A percentile compares a stretch with the other conserved stretches of the same genome.
Evolutionary conservation across 331 rosid species (phyloP).

Genomic region (Stylosanthes scabra): DNA sequence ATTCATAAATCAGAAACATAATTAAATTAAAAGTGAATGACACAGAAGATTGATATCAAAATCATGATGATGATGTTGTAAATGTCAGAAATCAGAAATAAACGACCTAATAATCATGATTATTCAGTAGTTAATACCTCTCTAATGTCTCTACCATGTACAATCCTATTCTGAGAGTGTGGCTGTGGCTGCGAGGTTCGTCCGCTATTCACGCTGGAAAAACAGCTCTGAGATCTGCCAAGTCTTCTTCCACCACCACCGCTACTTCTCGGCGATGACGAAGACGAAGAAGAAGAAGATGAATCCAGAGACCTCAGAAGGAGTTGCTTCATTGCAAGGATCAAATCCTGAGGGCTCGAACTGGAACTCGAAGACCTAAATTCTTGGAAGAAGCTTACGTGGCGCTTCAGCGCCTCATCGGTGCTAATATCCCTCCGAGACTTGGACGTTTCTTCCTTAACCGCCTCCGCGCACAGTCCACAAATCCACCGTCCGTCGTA

Average conservation of each 20-base stretch:
- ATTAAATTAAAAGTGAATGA: not conserved
- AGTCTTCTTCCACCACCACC: slow-evolving; percentile 37
- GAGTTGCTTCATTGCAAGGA: slow-evolving; percentile 66
- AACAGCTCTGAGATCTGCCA: slow-evolving; percentile 56
- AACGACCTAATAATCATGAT: slow-evolving; percentile 9
- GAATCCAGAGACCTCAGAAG: slow-evolving; percentile 62
- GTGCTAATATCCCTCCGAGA: slow-evolving; percentile 39
- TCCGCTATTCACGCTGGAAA: slow-evolving; percentile 38
- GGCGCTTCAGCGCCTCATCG: slow-evolving; percentile 72
- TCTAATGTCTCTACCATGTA: not conserved
- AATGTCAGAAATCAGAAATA: slow-evolving; percentile 9
- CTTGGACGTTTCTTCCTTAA: slow-evolving; percentile 57
- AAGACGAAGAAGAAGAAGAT: slow-evolving; percentile 20
- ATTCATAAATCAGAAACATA: not conserved
- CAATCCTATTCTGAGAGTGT: slow-evolving; percentile 12
- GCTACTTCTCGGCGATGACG: slow-evolving; percentile 30
- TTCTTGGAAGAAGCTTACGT: slow-evolving; percentile 49
- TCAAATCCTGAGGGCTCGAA: slow-evolving; percentile 64
- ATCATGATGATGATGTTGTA: slow-evolving; percentile 26
- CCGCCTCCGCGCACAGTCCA: slow-evolving; percentile 75
- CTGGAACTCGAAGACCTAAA: slow-evolving; percentile 57
- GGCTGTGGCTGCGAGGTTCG: not conserved
- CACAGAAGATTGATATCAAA: slow-evolving; percentile 37
- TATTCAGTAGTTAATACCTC: slow-evolving; percentile 17
- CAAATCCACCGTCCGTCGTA: slow-evolving; percentile 76